Conservation (phyloP, 805 yeast genomes). For the Wickerhamiella nectarea region DNA sequence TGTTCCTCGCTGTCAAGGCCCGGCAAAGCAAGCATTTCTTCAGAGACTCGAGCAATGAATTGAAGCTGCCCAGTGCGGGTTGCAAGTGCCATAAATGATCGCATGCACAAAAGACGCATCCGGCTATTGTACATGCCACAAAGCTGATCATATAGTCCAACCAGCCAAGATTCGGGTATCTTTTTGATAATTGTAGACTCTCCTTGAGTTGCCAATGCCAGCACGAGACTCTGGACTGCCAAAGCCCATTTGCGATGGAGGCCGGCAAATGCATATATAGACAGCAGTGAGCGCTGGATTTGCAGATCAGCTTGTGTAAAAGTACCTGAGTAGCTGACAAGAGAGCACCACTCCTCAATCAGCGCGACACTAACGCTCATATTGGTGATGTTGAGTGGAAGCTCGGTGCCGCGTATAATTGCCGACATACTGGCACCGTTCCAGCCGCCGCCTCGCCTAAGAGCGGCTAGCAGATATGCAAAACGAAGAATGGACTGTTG, state of each 20-base stretch:
- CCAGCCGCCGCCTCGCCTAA: conserved; percentile 38
- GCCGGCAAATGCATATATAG: conserved; percentile 47
- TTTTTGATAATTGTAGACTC: neutral
- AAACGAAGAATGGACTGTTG: conserved; percentile 58
- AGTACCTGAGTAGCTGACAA: conserved; percentile 34
- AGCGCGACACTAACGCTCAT: conserved; percentile 26
- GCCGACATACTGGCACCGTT: conserved; percentile 31
- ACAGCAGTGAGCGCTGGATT: conserved; percentile 52
- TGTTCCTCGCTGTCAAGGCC: conserved; percentile 50
- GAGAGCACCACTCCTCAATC: conserved; percentile 37
- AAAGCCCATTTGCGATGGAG: conserved; percentile 57
- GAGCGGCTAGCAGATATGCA: conserved; percentile 43
- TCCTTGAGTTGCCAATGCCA: neutral
- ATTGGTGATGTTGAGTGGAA: conserved; percentile 17
- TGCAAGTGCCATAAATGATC: conserved; percentile 36
- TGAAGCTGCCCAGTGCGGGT: conserved; percentile 33
- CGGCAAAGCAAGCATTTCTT: conserved; percentile 35
- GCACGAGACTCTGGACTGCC: conserved; percentile 50
- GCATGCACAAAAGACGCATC: conserved; percentile 35
- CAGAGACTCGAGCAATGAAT: conserved; percentile 34
- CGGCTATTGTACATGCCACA: conserved; percentile 44
- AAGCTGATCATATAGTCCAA: conserved; percentile 30
- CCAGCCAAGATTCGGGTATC: conserved; percentile 25
- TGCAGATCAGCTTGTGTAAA: conserved; percentile 40
- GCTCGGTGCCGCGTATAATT: conserved; percentile 32